These are phyloP conservation scores for Elongisporangium prolatum DNA, from an alignment of 352 stramenopile genomes.

Conservation along the genomic window DNA sequence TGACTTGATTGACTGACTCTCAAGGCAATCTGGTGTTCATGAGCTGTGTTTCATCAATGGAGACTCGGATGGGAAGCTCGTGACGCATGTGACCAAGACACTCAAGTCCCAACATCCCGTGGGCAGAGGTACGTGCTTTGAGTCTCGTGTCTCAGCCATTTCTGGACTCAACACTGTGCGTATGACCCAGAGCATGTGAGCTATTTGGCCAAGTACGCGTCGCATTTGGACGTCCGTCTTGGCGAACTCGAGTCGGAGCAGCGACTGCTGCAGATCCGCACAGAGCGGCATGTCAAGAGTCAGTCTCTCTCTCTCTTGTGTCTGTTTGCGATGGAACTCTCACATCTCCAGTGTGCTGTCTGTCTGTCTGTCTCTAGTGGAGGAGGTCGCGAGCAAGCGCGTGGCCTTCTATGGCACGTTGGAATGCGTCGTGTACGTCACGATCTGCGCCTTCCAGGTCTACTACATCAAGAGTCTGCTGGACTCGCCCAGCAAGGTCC, in stretches of 20 bases:
- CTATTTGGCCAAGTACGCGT: conserved; percentile 76
- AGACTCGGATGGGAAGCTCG: conserved; percentile 64
- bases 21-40: conserved; percentile 44
- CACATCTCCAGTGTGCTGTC: too few species aligned
- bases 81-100: conserved; percentile 79
- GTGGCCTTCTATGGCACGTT: conserved; percentile 68
- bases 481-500: conserved; percentile 41
- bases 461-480: conserved; percentile 78
- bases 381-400: conserved; percentile 75
- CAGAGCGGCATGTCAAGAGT: conserved; percentile 75
- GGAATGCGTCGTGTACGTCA: conserved; percentile 68
- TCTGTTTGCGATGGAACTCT: neutral
- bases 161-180: neutral
- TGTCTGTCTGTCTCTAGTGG: conserved; percentile 31
- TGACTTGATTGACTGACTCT: conserved; percentile 4
- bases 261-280: conserved; percentile 68
- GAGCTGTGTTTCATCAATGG: conserved; percentile 78
- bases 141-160: neutral
- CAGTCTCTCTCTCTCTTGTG: neutral
- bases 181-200: conserved; percentile 68
- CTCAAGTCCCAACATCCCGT: conserved; percentile 78
- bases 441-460: conserved; percentile 65
- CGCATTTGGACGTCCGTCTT: conserved; percentile 72
- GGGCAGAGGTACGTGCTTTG: conserved; percentile 44
- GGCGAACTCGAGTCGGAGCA: conserved; percentile 77